Evolutionary conservation across 352 stramenopile species (phyloP), one percentile per base, ranked within the genome.

Genomic region (Peronospora destructor): DNA sequence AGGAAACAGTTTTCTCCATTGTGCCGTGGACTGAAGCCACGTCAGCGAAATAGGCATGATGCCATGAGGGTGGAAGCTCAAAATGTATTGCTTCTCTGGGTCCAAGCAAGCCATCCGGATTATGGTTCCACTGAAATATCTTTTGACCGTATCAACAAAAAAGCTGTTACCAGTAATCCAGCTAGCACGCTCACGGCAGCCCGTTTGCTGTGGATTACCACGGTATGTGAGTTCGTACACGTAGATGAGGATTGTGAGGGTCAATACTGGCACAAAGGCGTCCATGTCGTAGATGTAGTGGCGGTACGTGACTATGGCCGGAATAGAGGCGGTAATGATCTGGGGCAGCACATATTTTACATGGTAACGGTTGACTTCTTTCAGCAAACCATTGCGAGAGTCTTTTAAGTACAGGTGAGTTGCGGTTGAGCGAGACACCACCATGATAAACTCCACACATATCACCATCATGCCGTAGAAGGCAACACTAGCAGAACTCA

Each of bases 21-120:
- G 64, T 6, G 73, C 57, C 2, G 62, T 86, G 49, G 89, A 88
- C 50, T 80, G 69, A n/a, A 93, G 64, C 79, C 79, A 93, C 56
- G 84, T 79, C 6, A 81, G 67, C 1, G 82, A 82, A 4, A 80
- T 75, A 3, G 82, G 61, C 61, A 86, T 84, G 49, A 91, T 85
- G 21, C 82, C 82, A 45, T 93, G 82, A 2, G 82, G 82, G 35
- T 93, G 82, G 48, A 91, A 89, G 23, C 70, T 68, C 46, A 90
- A 58, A 17, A 93, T 65, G 48, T 90, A 93, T 38, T 84, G 65
- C 45, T 79, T 61, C 12, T 68, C 30, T 0, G 79, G 66, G 26
- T 89, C 71, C 2, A 93, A 53, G 0, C 64, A 63, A 35, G 59
- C 75, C 14, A 72, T 74, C 4, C 68, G 66, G 43, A 93, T 68